Evolutionary conservation across 2,329 filamentous ascomycete species (phyloP).

Genomic region (Thielaviopsis populi): DNA sequence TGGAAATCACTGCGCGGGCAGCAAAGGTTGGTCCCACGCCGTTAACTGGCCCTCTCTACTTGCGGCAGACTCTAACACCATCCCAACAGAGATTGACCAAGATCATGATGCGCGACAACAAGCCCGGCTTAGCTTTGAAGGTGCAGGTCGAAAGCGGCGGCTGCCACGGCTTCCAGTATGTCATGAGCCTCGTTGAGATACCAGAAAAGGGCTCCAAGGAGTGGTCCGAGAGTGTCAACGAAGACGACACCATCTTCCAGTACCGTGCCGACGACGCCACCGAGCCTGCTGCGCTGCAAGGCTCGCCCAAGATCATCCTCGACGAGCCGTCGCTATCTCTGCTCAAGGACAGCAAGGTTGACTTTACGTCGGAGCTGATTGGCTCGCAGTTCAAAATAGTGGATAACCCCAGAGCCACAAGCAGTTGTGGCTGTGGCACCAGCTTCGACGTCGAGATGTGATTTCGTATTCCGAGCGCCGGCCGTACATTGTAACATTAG

Average conservation of each 20-base stretch:
- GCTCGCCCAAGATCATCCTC: constrained; percentile 64
- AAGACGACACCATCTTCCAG: constrained; percentile 82
- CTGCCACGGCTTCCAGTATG: constrained; percentile 95
- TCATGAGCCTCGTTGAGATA: constrained; percentile 68
- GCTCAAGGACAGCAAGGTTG: constrained; percentile 83
- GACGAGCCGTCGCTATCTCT: constrained; percentile 78
- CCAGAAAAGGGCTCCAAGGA: constrained; percentile 28
- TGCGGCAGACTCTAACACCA: neutral
- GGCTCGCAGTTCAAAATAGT: constrained; percentile 82
- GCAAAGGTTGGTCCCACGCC: constrained; percentile 43
- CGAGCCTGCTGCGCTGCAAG: constrained; percentile 21
- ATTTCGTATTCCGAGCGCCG: neutral
- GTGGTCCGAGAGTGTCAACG: constrained; percentile 30
- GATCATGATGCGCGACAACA: constrained; percentile 57
- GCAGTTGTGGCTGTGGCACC: constrained; percentile 91
- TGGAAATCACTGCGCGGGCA: constrained; percentile 74
- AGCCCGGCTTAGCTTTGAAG: constrained; percentile 72
- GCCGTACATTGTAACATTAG: neutral
- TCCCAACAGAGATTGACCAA: constrained; percentile 49
- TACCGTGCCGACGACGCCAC: constrained; percentile 39
- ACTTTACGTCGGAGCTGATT: constrained; percentile 93
- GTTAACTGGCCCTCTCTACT: constrained; percentile 17
- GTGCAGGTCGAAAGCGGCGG: constrained; percentile 87
- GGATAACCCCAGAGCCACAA: constrained; percentile 81
- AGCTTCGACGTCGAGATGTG: constrained; percentile 84